Base-by-base conservation (phyloP, 2,329 filamentous ascomycete genomes). In the Xylaria sp. region DNA sequence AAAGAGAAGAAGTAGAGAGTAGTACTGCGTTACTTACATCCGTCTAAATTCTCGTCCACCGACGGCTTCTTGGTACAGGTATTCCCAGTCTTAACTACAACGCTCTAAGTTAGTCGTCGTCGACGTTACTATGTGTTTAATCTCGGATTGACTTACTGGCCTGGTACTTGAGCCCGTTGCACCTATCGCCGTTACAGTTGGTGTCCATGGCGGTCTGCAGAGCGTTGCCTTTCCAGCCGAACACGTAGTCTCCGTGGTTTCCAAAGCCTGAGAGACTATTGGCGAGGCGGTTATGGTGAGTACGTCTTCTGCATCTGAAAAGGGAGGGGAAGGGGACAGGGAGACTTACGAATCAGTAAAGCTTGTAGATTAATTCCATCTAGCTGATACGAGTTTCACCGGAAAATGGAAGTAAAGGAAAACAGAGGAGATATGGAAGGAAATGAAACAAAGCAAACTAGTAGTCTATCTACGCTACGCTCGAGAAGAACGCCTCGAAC, bases 191-290 rank as follows among this genome's bases (percentile, higher is more conserved):
- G 13, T 67, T 67, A 37, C 72, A 81, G 34, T 73, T 70, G 48
- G 67, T 72, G 32, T 72, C 74, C 74, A 76, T 76, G 18, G 74
- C 75, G 37, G 61, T 78, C 68, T 81, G 79, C 44, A 80, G 72
- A 5, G 78, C 70, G 55, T 80, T 75, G 37, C 77, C 78, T 55
- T 79, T 78, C 78, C 78, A 79, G 3, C 78, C 78, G 62, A 80
- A 80, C 13, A 67, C 46, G 28, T 67, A 67, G 20, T 67, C 65
- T 3, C 78, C 78, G 44, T 80, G 78, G 46, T 77, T 78, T 0
- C 78, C 78, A 58, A 75, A 76, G 25, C 79, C 41, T 46, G 18
- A n/a, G 4, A 28, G 15, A 3, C 41, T 46, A 5, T 9, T 9
- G 7, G 2, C 1, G 41, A 7, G 18, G 18, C 15, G 7, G 1